These are phyloP conservation scores for Trypethelium eluteriae DNA, from an alignment of 495 filamentous ascomycete species.

Conservation along the genomic window DNA sequence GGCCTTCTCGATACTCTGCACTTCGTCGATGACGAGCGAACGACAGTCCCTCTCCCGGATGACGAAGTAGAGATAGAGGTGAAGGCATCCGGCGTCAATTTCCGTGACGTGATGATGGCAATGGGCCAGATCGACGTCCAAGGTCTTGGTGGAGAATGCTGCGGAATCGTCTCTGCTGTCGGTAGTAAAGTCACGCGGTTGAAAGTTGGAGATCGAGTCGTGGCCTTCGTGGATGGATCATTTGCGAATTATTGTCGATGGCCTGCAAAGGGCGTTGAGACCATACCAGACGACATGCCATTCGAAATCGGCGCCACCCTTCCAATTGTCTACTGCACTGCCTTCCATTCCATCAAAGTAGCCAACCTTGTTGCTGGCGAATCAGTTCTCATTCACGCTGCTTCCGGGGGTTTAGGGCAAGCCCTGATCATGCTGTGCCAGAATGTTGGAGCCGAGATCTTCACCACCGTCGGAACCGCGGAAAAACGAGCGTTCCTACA, in stretches of 20 bases:
- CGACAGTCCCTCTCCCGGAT: not conserved
- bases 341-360: slow-evolving; percentile 35
- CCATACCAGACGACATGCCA: not conserved
- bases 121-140: not conserved
- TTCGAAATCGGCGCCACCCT: slow-evolving; percentile 43
- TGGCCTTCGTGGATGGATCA: not conserved
- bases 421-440: slow-evolving; percentile 42
- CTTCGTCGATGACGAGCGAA: not conserved
- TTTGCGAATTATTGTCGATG: not conserved
- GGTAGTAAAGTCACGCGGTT: not conserved
- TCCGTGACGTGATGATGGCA: not conserved
- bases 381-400: slow-evolving; percentile 46
- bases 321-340: slow-evolving; percentile 37
- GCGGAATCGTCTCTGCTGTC: slow-evolving; percentile 4
- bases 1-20: slow-evolving; percentile 15
- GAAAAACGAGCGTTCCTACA: slow-evolving; percentile 39
- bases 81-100: slow-evolving; percentile 11
- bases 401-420: slow-evolving; percentile 43
- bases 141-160: slow-evolving; percentile 3
- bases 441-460: slow-evolving; percentile 35
- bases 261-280: not conserved
- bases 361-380: slow-evolving; percentile 32
- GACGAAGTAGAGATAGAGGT: slow-evolving; percentile 13
- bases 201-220: not conserved
- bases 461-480: slow-evolving; percentile 40